These are phyloP conservation scores for Penicillium pancosmium DNA, from an alignment of 495 filamentous ascomycete genomes.

Conservation along the genomic window DNA sequence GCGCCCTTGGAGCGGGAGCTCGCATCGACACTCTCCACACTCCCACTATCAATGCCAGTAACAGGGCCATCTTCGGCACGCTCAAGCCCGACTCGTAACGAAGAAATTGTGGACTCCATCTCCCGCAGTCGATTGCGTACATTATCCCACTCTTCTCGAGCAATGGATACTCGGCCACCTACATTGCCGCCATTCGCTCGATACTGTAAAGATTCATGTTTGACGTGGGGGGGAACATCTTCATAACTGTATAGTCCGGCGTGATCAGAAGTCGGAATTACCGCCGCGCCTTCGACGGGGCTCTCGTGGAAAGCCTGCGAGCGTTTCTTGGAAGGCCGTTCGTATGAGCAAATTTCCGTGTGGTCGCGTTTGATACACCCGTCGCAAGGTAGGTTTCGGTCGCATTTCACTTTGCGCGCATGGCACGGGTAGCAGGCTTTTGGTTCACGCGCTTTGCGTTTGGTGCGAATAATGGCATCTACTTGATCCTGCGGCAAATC, in stretches of 20 bases:
- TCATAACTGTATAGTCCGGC: conserved; percentile 25
- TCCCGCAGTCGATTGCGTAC: conserved; percentile 44
- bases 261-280: conserved; percentile 22
- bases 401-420: conserved; percentile 75
- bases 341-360: conserved; percentile 71
- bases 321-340: conserved; percentile 64
- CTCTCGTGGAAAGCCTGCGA: conserved; percentile 38
- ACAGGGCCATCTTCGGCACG: conserved; percentile 37
- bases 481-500: conserved; percentile 51
- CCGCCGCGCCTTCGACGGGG: conserved; percentile 19
- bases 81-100: conserved; percentile 45
- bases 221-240: conserved; percentile 28
- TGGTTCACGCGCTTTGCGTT: conserved; percentile 51
- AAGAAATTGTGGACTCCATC: conserved; percentile 47
- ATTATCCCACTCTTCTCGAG: conserved; percentile 53
- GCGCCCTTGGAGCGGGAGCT: conserved; percentile 41
- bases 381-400: conserved; percentile 72
- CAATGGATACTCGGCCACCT: conserved; percentile 41
- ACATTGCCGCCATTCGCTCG: conserved; percentile 25
- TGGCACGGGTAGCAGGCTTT: conserved; percentile 74
- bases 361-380: conserved; percentile 75
- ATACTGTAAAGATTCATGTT: conserved; percentile 28
- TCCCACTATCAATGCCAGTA: conserved; percentile 42
- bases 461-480: conserved; percentile 54
- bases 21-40: conserved; percentile 63